A percentile compares a stretch with the other conserved stretches of the same genome.
Conservation (phyloP, 257 asterid genomes). For the Parsonsia alboflavescens region DNA sequence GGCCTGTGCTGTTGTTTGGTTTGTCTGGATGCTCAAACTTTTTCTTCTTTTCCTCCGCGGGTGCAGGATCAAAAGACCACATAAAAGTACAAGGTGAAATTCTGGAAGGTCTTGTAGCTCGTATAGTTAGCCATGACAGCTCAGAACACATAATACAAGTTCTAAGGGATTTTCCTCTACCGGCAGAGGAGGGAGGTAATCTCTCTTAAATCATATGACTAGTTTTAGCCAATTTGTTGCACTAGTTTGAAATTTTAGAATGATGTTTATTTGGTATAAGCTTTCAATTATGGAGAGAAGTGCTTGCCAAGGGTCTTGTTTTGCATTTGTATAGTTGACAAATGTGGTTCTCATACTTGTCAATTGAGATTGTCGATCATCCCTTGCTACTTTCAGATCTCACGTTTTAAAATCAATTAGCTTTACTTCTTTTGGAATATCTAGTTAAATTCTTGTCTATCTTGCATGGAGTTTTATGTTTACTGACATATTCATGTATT, state of each 20-base stretch:
- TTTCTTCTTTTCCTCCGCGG: slow-evolving; percentile 5
- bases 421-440: not conserved
- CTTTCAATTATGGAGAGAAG: not conserved
- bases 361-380: not conserved
- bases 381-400: not conserved
- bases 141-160: slow-evolving; percentile 74
- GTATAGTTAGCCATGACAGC: slow-evolving; percentile 77
- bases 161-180: slow-evolving; percentile 61
- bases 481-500: not conserved
- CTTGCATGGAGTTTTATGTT: not conserved
- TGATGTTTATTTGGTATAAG: not conserved
- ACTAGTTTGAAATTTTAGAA: not conserved
- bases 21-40: not conserved
- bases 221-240: not conserved
- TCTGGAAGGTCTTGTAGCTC: slow-evolving; percentile 97
- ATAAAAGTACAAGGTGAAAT: slow-evolving; percentile 89
- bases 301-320: not conserved
- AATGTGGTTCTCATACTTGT: not conserved
- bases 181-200: slow-evolving; percentile 70
- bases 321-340: not conserved
- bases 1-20: not conserved
- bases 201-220: not conserved
- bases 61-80: slow-evolving; percentile 85
- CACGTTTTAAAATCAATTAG: not conserved
- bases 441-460: not conserved